Evolutionary conservation across 352 stramenopile genomes (phyloP).

Genomic region (Thraustochytrium sp.): DNA sequence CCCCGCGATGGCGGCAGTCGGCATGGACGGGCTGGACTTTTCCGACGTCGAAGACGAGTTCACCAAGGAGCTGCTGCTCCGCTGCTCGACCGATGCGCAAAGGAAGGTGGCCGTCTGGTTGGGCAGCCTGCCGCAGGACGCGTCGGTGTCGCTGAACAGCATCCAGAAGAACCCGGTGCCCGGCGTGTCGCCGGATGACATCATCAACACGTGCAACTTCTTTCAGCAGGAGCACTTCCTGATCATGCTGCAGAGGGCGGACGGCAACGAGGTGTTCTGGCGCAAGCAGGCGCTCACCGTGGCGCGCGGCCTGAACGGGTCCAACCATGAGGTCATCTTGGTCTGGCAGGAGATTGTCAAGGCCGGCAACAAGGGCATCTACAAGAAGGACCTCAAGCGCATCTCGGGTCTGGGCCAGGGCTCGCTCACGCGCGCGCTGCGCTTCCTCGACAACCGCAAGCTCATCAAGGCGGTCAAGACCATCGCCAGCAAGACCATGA

Average conservation of each 20-base stretch:
- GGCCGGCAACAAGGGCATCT: conserved; percentile 34
- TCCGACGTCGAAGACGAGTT: neutral
- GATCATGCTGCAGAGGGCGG: neutral
- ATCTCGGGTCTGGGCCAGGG: conserved; percentile 9
- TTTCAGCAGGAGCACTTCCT: neutral
- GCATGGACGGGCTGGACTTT: too few relatives aligned
- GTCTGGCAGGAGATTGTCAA: conserved; percentile 42
- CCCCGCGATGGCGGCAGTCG: too few relatives aligned
- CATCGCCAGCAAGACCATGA: conserved; percentile 98
- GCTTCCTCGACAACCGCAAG: conserved; percentile 86
- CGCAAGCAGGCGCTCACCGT: neutral
- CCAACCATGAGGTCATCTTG: conserved; percentile 28
- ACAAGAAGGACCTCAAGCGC: conserved; percentile 39
- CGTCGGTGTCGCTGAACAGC: neutral
- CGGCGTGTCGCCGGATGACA: neutral
- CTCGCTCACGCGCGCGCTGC: conserved; percentile 84
- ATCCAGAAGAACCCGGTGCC: neutral
- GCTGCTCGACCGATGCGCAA: neutral
- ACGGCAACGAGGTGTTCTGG: neutral
- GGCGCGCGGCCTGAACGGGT: neutral
- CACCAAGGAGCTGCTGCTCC: neutral
- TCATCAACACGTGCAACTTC: neutral
- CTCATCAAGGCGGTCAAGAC: conserved; percentile 98
- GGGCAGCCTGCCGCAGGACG: neutral
- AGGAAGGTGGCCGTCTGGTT: neutral